Percentiles rank a stretch among this genome's conserved stretches.
These are phyloP conservation scores for Moesziomyces parantarcticus DNA, from an alignment of 1,284 basidiomycete genomes.

Conservation along the genomic window DNA sequence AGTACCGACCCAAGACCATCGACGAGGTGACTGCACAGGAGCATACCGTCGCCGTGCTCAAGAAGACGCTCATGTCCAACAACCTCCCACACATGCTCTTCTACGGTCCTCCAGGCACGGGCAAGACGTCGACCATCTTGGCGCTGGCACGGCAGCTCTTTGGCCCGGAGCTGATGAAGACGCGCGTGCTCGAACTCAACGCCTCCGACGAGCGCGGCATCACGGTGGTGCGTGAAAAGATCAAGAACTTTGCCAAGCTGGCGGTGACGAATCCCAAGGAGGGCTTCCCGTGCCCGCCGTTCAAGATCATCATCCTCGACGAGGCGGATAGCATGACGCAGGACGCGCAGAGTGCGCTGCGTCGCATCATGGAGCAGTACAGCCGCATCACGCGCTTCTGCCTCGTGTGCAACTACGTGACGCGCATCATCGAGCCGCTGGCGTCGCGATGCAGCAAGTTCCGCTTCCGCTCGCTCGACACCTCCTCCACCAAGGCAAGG, in stretches of 20 bases:
- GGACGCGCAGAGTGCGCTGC: constrained; percentile 93
- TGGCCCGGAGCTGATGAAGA: constrained; percentile 93
- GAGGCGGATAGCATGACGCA: constrained; percentile 99
- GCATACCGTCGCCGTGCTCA: constrained; percentile 90
- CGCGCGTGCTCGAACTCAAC: constrained; percentile 96
- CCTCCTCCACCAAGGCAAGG: constrained; percentile 78
- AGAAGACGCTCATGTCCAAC: constrained; percentile 88
- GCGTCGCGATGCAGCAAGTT: constrained; percentile 99
- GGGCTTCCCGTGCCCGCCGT: constrained; percentile 91
- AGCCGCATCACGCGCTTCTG: constrained; percentile 97
- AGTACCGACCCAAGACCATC: constrained; percentile 97
- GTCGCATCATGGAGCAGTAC: constrained; percentile 98
- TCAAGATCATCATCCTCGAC: constrained; percentile 98
- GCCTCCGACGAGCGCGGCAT: constrained; percentile 99
- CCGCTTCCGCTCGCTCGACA: constrained; percentile 92
- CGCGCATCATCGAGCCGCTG: constrained; percentile 96
- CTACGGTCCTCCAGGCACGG: constrained; percentile 98
- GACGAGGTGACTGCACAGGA: constrained; percentile 97
- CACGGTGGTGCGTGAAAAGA: constrained; percentile 94
- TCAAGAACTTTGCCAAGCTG: constrained; percentile 93
- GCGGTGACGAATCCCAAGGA: constrained; percentile 67
- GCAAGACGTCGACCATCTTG: constrained; percentile 98
- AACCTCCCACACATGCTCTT: constrained; percentile 99
- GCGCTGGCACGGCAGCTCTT: constrained; percentile 93
- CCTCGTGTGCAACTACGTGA: constrained; percentile 99